Base-by-base conservation (phyloP, 257 asterid genomes). In the Knoxia roxburghii region DNA sequence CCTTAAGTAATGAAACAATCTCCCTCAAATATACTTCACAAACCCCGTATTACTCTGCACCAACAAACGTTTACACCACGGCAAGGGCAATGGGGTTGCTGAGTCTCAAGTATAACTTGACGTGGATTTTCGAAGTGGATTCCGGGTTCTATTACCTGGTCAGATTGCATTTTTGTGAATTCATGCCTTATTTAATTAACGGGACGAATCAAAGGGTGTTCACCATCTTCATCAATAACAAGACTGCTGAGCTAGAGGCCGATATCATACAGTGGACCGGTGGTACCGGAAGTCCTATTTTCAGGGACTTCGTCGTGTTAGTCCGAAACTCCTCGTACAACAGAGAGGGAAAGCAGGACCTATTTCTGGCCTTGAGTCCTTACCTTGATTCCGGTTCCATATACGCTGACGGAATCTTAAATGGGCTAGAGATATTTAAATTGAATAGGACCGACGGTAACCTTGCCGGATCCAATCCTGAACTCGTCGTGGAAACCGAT, bases 151-250 rank as follows among this genome's bases (percentile, higher is more conserved):
- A 1, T 7, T 82, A 84, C 48, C 69, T 87, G 29, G 68, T 81
- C 46, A 69, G 91, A 52, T 63, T 85, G 75, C 87, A 87, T 70
- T 87, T 83, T 30, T 85, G 89, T 37, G 84, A 83, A 79, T 0
- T 78, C n/a, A 56, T 7, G 61, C 48, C 1, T 46, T 70, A 73
- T 1, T 0, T 52, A 41, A 53, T 82, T 3, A 35, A 41, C 0
- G 0, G 10, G 23, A 24, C 11, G 4, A 55, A 61, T 40, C 50
- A 74, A 1, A 55, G 84, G 68, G 72, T 64, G 56, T 84, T 87
- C 24, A 30, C 67, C 0, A 76, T 84, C 35, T 21, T 20, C 1
- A 49, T 87, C 33, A 32, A 77, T 14, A 59, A 76, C 24, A 61
- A 52, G 63, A 78, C 13, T 3, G 85, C 54, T 7, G 75, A 76